Base-by-base conservation (phyloP, 768 basidiomycete species). In the Suillus subluteus region DNA sequence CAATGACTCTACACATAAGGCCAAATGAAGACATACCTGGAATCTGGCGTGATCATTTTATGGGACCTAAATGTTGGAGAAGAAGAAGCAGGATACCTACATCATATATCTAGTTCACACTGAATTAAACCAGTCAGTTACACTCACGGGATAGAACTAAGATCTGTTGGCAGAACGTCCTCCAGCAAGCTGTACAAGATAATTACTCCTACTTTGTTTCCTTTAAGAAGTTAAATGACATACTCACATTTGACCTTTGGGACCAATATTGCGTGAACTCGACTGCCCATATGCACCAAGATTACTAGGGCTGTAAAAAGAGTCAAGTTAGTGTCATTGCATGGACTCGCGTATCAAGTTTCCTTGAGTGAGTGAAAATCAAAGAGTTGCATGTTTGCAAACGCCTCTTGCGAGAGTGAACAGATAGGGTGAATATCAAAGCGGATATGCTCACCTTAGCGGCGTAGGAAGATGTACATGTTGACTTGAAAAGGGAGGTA, bases 251-350 rank as follows among this genome's bases (percentile, higher is more conserved):
- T 68, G 73, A 7, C 23, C 21, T 32, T 59, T 63, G 9, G 64
- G 21, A 65, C 13, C 52, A 64, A 69, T 62, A 9, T 68, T 65
- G 67, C 65, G 59, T 41, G 59, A 62, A 66, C 41, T 71, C 67
- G 70, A 68, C 65, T 65, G 67, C 9, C 75, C 74, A 69, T 80
- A 79, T 46, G 74, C 72, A 46, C 71, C 62, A 44, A 78, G 61
- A 66, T 78, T 77, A 69, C 70, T 75, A 26, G 81, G 80, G 63
- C 81, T 82, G 58, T 65, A 65, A 65, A 32, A 65, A 50, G 38
- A 65, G 41, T 52, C 52, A n/a, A 48, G 67, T 76, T 30, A 72
- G 59, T 18, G 6, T 43, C 18, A 40, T 41, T 16, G 26, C 16
- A 30, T 43, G 18, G 12, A 7, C 18, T 4, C 6, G 18, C 1